Conservation (phyloP, 2,329 filamentous ascomycete species). For the Alternaria infectoria region DNA sequence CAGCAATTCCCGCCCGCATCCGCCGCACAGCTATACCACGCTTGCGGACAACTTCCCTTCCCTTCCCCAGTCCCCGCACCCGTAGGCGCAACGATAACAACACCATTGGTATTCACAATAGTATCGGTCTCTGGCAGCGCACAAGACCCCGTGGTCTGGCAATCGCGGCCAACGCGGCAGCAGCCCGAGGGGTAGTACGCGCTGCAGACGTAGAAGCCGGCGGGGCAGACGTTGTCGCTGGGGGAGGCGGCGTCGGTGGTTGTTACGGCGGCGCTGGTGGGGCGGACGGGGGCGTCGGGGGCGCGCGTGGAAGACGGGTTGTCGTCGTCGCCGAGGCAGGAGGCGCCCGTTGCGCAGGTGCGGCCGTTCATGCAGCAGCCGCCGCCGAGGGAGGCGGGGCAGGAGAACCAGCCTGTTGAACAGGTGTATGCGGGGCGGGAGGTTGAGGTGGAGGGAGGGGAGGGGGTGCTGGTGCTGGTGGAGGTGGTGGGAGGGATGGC, state of each 20-base stretch:
- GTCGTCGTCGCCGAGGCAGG: conserved; percentile 44
- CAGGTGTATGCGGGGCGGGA: conserved; percentile 44
- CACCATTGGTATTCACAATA: conserved; percentile 67
- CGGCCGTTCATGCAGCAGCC: conserved; percentile 57
- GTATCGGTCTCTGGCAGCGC: conserved; percentile 62
- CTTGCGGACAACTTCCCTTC: conserved; percentile 68
- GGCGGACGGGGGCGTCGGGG: conserved; percentile 51
- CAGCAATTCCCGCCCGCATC: conserved; percentile 81
- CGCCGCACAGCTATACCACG: conserved; percentile 77
- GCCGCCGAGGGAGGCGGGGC: conserved; percentile 55
- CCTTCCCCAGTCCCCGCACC: conserved; percentile 49
- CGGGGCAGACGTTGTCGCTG: conserved; percentile 73
- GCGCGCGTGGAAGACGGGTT: conserved; percentile 42
- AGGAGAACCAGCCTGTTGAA: conserved; percentile 54
- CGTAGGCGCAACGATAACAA: conserved; percentile 72
- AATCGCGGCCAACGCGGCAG: conserved; percentile 86
- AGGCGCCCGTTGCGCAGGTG: conserved; percentile 50
- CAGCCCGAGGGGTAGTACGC: conserved; percentile 83
- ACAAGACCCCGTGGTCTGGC: conserved; percentile 76
- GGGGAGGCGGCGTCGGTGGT: conserved; percentile 63
- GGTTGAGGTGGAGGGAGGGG: conserved; percentile 9
- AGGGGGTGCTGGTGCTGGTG: conserved; percentile 8
- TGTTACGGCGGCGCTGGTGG: conserved; percentile 50
- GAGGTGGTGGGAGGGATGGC: conserved; percentile 46
- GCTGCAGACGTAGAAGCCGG: conserved; percentile 88